Conservation (phyloP, 202 grass and related monocot species). For the Zizania palustris region DNA sequence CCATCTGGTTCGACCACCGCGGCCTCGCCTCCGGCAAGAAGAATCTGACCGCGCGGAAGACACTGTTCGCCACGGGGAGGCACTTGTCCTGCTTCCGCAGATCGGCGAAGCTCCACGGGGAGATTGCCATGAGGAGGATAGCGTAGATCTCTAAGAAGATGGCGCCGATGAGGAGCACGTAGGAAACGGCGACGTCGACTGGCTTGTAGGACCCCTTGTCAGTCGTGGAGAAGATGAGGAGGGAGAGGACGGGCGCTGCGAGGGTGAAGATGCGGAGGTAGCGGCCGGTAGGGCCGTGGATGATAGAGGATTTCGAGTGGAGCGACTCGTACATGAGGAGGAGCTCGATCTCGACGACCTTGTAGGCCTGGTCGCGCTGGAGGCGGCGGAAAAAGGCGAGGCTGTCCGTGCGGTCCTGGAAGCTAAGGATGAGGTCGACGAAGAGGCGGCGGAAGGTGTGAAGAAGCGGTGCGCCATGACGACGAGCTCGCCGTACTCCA, state of each 20-base stretch:
- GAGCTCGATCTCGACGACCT: slow-evolving; percentile 57
- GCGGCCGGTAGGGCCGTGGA: slow-evolving; percentile 38
- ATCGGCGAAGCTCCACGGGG: slow-evolving; percentile 46
- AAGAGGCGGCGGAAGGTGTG: slow-evolving; percentile 52
- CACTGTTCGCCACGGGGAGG: neutral
- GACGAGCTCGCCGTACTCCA: slow-evolving; percentile 26
- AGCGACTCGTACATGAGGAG: slow-evolving; percentile 62
- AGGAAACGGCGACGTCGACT: slow-evolving; percentile 32
- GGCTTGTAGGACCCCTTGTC: neutral
- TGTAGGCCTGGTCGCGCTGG: slow-evolving; percentile 34
- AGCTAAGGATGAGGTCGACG: slow-evolving; percentile 66
- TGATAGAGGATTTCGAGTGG: slow-evolving; percentile 49
- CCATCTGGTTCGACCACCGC: slow-evolving; percentile 56
- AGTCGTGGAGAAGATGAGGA: neutral
- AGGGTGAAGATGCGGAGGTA: slow-evolving; percentile 39
- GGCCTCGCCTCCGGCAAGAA: slow-evolving; percentile 34
- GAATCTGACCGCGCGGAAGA: neutral
- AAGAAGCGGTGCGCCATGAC: slow-evolving; percentile 40
- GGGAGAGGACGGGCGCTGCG: slow-evolving; percentile 4
- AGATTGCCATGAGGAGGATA: slow-evolving; percentile 29
- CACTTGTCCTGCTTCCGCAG: neutral
- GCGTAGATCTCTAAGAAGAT: slow-evolving; percentile 42
- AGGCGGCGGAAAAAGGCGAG: slow-evolving; percentile 44
- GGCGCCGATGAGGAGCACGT: slow-evolving; percentile 50
- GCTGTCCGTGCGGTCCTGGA: slow-evolving; percentile 51